Conservation (phyloP, 306 rosid genomes). For the Senna tora region DNA sequence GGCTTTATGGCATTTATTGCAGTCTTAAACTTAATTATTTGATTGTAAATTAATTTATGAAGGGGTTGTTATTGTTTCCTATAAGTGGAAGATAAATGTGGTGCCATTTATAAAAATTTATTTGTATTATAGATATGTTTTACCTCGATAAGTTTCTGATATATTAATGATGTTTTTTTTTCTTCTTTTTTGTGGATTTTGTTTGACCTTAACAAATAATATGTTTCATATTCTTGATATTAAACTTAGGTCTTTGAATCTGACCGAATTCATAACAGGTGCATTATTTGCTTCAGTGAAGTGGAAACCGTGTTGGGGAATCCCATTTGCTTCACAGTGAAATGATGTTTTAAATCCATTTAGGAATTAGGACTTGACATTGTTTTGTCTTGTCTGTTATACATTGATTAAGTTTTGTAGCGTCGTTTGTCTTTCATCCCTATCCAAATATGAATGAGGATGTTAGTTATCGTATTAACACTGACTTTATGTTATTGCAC, state of each 20-base stretch:
- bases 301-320: too few relatives aligned
- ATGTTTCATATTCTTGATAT: too few relatives aligned
- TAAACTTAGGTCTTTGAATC: too few relatives aligned
- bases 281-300: too few relatives aligned
- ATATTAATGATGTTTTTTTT: conserved; percentile 15
- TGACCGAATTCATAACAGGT: too few relatives aligned
- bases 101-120: not conserved
- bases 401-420: too few relatives aligned
- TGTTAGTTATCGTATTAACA: too few relatives aligned
- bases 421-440: too few relatives aligned
- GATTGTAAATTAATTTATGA: not conserved
- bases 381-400: too few relatives aligned
- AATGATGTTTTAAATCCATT: conserved; percentile 3
- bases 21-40: conserved; percentile 5
- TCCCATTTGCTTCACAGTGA: not conserved
- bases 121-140: conserved; percentile 26
- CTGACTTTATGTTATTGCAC: too few relatives aligned
- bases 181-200: not conserved
- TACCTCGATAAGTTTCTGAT: not conserved
- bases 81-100: conserved; percentile 18
- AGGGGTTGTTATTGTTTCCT: conserved; percentile 9
- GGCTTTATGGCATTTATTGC: conserved; percentile 12
- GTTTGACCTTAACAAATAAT: too few relatives aligned
- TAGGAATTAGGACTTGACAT: not conserved
- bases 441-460: too few relatives aligned